phyloP scores from a whole-genome alignment of 2,329 filamentous ascomycete genomes.

The Dactylonectria macrodidyma region DNA sequence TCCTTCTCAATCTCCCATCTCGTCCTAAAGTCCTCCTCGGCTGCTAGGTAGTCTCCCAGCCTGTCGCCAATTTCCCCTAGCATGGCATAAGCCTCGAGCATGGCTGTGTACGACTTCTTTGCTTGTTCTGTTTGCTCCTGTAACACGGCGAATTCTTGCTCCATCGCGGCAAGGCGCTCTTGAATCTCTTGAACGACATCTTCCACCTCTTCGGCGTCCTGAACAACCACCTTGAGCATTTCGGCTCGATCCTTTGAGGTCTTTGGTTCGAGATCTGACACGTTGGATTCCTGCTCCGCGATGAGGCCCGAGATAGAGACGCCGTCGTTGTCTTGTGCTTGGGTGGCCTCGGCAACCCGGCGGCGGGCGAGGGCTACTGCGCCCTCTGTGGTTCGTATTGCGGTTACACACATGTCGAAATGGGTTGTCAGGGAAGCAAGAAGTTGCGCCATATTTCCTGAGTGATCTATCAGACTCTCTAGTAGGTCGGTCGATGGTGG shows the following conservation, averaged over 20 bases:
- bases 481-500: constrained; percentile 67
- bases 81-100: constrained; percentile 74
- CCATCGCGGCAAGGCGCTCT: constrained; percentile 83
- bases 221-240: constrained; percentile 85
- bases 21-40: constrained; percentile 74
- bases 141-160: constrained; percentile 76
- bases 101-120: constrained; percentile 66
- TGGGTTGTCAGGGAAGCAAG: constrained; percentile 87
- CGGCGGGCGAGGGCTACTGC: constrained; percentile 78
- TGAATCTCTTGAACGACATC: constrained; percentile 80
- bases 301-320: constrained; percentile 79
- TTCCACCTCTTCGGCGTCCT: constrained; percentile 78
- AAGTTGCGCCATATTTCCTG: constrained; percentile 85
- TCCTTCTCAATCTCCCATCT: constrained; percentile 83
- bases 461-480: constrained; percentile 78
- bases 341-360: constrained; percentile 76
- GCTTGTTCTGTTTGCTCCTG: constrained; percentile 71
- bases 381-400: constrained; percentile 90
- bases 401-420: constrained; percentile 94
- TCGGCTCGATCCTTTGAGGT: constrained; percentile 83
- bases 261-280: constrained; percentile 75
- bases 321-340: constrained; percentile 60
- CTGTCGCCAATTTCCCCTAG: constrained; percentile 78
- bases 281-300: constrained; percentile 67
- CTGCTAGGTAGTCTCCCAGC: constrained; percentile 75